Conservation (phyloP, 768 basidiomycete genomes). For the Pisolithus sp. region DNA sequence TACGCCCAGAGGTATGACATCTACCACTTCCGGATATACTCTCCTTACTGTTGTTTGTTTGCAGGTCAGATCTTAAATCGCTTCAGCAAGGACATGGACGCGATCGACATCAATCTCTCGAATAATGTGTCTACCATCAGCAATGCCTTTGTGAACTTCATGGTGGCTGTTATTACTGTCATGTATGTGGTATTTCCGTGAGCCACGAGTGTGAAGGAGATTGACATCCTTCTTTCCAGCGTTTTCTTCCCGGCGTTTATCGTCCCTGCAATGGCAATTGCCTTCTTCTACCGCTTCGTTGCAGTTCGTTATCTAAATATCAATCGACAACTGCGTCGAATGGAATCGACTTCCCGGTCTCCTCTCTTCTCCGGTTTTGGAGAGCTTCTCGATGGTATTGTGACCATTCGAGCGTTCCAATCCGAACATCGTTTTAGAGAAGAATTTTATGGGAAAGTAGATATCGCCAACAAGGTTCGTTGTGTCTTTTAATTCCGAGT, state of each 20-base stretch:
- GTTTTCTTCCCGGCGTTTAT: constrained; percentile 79
- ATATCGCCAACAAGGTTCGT: constrained; percentile 66
- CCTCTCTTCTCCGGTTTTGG: constrained; percentile 82
- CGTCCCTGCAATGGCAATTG: constrained; percentile 68
- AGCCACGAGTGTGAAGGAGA: constrained; percentile 7
- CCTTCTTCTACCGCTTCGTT: constrained; percentile 62
- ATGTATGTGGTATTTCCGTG: constrained; percentile 38
- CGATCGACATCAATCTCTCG: constrained; percentile 70
- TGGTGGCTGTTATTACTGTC: constrained; percentile 67
- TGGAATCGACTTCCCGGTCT: constrained; percentile 85
- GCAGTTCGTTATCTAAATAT: constrained; percentile 72
- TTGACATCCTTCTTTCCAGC: constrained; percentile 24
- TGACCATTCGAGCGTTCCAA: constrained; percentile 90
- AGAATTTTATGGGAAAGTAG: constrained; percentile 65
- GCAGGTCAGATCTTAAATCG: constrained; percentile 80
- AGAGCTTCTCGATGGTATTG: constrained; percentile 80
- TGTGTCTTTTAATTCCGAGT: not conserved
- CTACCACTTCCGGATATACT: not conserved
- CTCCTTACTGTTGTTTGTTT: constrained; percentile 1
- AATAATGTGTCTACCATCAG: constrained; percentile 70
- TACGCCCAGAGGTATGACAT: constrained; percentile 59
- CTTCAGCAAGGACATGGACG: constrained; percentile 84
- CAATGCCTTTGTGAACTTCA: constrained; percentile 68
- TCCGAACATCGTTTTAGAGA: constrained; percentile 75
- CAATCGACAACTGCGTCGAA: constrained; percentile 77